Evolutionary conservation across 1,139 yeast genomes (phyloP).

Genomic region (Meyerozyma elateridarum): DNA sequence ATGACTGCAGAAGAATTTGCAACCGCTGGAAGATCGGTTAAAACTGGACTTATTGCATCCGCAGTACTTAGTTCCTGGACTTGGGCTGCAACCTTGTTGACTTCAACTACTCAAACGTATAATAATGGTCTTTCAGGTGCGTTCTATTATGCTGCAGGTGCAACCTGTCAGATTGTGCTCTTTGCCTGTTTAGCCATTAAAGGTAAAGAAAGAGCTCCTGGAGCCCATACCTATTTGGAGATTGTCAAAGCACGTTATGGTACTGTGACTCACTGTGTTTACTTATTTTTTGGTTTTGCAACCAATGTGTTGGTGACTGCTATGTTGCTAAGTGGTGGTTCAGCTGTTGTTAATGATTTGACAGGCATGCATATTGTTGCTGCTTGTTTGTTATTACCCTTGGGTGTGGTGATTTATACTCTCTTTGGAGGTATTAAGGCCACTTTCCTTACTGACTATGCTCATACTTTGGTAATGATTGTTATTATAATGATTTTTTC

Average conservation of each 20-base stretch:
- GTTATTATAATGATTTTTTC: conserved; percentile 59
- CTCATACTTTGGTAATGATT: conserved; percentile 63
- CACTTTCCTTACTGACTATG: conserved; percentile 82
- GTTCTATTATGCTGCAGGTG: conserved; percentile 73
- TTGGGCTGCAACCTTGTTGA: conserved; percentile 84
- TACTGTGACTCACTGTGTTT: conserved; percentile 60
- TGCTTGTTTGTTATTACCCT: conserved; percentile 72
- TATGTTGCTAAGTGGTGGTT: conserved; percentile 82
- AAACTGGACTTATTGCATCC: conserved; percentile 74
- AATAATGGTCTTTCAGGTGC: conserved; percentile 75
- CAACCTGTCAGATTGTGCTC: conserved; percentile 64
- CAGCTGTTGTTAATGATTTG: conserved; percentile 69
- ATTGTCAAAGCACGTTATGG: conserved; percentile 69
- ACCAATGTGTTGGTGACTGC: conserved; percentile 85
- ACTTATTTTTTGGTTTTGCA: conserved; percentile 75
- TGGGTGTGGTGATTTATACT: conserved; percentile 80
- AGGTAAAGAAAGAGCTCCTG: conserved; percentile 67
- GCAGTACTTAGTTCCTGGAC: conserved; percentile 94
- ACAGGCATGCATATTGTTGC: conserved; percentile 86
- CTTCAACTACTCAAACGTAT: conserved; percentile 74
- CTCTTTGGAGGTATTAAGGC: conserved; percentile 88
- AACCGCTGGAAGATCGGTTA: conserved; percentile 82
- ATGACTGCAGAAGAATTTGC: conserved; percentile 88
- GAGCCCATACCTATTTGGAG: conserved; percentile 74
- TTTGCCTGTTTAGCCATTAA: conserved; percentile 74